Evolutionary conservation across 2,329 filamentous ascomycete species (phyloP).

Genomic region (Teratosphaeria nubilosa): DNA sequence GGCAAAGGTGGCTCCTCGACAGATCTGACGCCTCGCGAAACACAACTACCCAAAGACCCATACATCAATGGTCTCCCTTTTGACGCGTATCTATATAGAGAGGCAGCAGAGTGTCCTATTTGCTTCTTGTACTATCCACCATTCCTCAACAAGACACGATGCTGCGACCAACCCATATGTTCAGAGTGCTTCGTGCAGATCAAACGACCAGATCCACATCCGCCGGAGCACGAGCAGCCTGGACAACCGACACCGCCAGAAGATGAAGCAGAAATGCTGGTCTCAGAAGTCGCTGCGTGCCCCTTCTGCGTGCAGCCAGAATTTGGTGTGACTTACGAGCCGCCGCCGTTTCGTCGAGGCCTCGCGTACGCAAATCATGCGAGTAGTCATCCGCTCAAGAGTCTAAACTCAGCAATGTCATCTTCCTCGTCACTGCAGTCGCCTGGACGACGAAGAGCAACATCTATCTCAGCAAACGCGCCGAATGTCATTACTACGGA

Average conservation of each 20-base stretch:
- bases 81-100: constrained; percentile 88
- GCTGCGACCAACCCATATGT: constrained; percentile 92
- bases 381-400: constrained; percentile 39
- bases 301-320: constrained; percentile 93
- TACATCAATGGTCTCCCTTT: constrained; percentile 90
- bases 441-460: constrained; percentile 46
- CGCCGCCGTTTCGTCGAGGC: constrained; percentile 79
- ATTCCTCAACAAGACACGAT: constrained; percentile 86
- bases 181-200: constrained; percentile 99
- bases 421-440: constrained; percentile 73
- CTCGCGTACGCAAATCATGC: constrained; percentile 55
- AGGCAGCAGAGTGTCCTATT: constrained; percentile 83
- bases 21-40: constrained; percentile 66
- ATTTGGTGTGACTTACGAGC: constrained; percentile 90
- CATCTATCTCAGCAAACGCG: constrained; percentile 69
- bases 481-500: constrained; percentile 88
- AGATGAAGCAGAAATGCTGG: constrained; percentile 53
- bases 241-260: constrained; percentile 25
- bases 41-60: constrained; percentile 69
- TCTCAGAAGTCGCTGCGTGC: constrained; percentile 84
- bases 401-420: constrained; percentile 62
- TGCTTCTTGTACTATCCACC: constrained; percentile 95
- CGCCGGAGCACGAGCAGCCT: constrained; percentile 54
- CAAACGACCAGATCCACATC: constrained; percentile 83
- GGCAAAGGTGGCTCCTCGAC: constrained; percentile 56